Evolutionary conservation across 2,329 filamentous ascomycete genomes (phyloP).

Genomic region (Xylaria sp.): DNA sequence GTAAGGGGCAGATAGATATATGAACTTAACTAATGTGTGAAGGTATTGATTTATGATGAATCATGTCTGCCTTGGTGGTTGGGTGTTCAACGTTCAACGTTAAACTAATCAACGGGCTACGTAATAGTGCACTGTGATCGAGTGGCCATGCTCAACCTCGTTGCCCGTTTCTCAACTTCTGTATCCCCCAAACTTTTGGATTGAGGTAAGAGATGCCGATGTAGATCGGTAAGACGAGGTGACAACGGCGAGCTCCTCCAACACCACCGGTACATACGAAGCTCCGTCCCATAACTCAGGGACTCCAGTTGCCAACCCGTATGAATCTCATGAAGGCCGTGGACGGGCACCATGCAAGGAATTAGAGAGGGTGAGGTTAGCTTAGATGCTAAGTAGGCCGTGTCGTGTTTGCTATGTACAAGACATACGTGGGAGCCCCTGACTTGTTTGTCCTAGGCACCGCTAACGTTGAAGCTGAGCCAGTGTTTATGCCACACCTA

Average conservation of each 20-base stretch:
- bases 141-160: neutral
- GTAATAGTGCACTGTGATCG: neutral
- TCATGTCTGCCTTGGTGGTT: neutral
- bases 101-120: no score
- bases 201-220: no score
- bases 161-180: neutral
- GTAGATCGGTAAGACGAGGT: no score
- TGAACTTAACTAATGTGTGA: neutral
- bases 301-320: no score
- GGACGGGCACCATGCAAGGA: neutral
- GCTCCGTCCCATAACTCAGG: no score
- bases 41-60: neutral
- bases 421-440: neutral
- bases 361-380: no score
- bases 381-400: neutral
- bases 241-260: no score
- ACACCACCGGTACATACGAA: no score
- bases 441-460: no score
- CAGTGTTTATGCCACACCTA: neutral
- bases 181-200: no score
- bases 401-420: neutral
- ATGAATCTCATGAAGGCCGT: neutral
- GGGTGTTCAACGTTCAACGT: no score
- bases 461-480: neutral
- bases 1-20: neutral